These are phyloP conservation scores for Neurospora sp. DNA, from an alignment of 495 filamentous ascomycete genomes.

Conservation along the genomic window DNA sequence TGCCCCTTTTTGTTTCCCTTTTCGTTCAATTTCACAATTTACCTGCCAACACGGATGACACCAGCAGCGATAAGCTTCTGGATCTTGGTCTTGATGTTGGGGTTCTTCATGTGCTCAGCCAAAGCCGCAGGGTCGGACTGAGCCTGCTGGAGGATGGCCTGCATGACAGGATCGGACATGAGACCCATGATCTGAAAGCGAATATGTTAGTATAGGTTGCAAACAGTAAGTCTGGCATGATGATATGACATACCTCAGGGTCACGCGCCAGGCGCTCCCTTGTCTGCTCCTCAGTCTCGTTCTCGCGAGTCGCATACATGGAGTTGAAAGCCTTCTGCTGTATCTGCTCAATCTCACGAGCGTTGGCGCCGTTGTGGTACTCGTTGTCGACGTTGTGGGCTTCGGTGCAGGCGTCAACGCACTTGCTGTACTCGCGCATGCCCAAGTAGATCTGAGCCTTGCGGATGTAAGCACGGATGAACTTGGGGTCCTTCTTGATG, in stretches of 20 bases:
- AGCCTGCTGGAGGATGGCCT: conserved; percentile 91
- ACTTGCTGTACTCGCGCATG: conserved; percentile 96
- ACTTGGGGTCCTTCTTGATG: conserved; percentile 80
- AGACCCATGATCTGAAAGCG: conserved; percentile 66
- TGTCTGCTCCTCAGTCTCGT: conserved; percentile 95
- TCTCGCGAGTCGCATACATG: conserved; percentile 80
- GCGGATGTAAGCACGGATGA: conserved; percentile 90
- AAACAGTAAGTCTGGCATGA: neutral
- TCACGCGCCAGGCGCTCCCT: conserved; percentile 84
- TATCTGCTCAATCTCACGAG: conserved; percentile 84
- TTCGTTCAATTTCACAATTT: conserved; percentile 5
- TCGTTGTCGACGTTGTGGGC: conserved; percentile 64
- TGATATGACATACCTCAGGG: conserved; percentile 65
- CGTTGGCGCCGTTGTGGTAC: conserved; percentile 56
- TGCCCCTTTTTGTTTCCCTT: neutral
- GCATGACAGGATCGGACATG: conserved; percentile 93
- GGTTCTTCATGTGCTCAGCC: conserved; percentile 94
- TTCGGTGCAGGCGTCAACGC: conserved; percentile 77
- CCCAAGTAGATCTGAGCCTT: conserved; percentile 89
- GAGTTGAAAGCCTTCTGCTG: conserved; percentile 88
- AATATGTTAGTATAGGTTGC: conserved; percentile 21
- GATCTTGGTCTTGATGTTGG: conserved; percentile 70
- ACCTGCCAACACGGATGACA: conserved; percentile 71
- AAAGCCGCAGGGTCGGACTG: conserved; percentile 87
- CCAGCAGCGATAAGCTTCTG: conserved; percentile 88